phyloP scores from a whole-genome alignment of 2,329 filamentous ascomycete genomes.

The Neurospora sp. region DNA sequence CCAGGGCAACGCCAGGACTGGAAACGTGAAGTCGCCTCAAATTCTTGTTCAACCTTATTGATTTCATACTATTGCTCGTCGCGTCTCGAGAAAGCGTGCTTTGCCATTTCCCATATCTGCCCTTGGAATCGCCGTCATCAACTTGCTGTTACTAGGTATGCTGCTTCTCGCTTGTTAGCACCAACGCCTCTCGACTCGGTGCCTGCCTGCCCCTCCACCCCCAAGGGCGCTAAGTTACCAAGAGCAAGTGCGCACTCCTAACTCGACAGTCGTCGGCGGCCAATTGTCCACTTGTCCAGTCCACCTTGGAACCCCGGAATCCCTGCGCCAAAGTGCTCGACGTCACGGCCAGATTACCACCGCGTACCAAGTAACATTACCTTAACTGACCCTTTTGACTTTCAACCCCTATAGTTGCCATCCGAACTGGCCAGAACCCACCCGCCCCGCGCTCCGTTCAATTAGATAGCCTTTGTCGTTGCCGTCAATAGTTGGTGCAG shows the following conservation, averaged over 20 bases:
- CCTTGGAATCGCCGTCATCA: not conserved
- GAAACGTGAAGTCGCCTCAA: slow-evolving; percentile 11
- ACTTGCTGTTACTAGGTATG: not conserved
- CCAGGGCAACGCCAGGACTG: not conserved
- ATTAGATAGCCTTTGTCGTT: not conserved
- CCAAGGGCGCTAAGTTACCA: not conserved
- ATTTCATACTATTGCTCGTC: not conserved
- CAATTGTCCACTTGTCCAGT: not conserved
- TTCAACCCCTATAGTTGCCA: not conserved
- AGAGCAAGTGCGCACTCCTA: not conserved
- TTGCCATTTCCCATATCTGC: not conserved
- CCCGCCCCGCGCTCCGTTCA: not conserved
- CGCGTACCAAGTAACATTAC: not conserved
- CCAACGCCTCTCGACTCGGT: not conserved
- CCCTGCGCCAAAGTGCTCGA: not conserved
- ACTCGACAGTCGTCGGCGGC: not conserved
- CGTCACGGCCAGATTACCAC: not conserved
- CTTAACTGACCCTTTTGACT: not conserved
- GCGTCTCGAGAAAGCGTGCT: not conserved
- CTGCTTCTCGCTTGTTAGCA: not conserved
- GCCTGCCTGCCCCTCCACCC: not conserved
- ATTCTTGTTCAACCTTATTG: slow-evolving; percentile 19
- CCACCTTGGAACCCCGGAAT: not conserved
- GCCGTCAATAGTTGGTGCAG: not conserved
- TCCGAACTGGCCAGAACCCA: not conserved